Evolutionary conservation across 768 basidiomycete genomes (phyloP), one percentile per base, ranked within the genome.

Genomic region (Russula dissimulans): DNA sequence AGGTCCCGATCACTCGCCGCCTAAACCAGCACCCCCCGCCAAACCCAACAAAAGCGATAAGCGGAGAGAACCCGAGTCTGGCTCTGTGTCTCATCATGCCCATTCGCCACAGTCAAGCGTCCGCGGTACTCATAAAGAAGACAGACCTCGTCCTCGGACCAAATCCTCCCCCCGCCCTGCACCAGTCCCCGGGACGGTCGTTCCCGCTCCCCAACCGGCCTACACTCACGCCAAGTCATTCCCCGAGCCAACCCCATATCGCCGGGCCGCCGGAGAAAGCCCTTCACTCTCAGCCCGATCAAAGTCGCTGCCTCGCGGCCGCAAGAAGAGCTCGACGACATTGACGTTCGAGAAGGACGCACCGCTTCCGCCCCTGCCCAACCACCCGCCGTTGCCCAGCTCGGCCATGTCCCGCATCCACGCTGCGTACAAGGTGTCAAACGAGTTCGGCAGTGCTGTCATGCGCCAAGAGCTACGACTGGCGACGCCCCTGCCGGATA

Each of bases 361-460:
- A 15, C 29, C 54, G 26, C 43, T 42, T 36, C 34, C 50, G 6
- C 18, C 42, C 34, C 36, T 51, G 34, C 59, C 54, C 34, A 11
- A 3, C n/a, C 17, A 36, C 3, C 59, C 59, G 26, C 22, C 26
- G 5, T 14, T 55, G 42, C 34, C 59, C 8, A 26, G 6, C 42
- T 56, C 60, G 10, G 54, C 60, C 10, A 26, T 45, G 31, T 51
- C 60, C 9, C 60, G 60, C 36, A 56, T 61, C 22, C 54, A 38
- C 42, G 60, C 60, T 5, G 60, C 48, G 29, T 39, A 54, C 63
- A 46, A 55, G 14, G 46, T 57, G 26, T 62, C 54, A 43, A 57
- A 50, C 8, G 47, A 53, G 44, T 47, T 63, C 5, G 54, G 53
- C 6, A 38, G 55, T 5, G 54, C 63, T n/a, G 14, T 65, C 39